Evolutionary conservation across 2,329 filamentous ascomycete genomes (phyloP).

Genomic region (Hysterium pulicare): DNA sequence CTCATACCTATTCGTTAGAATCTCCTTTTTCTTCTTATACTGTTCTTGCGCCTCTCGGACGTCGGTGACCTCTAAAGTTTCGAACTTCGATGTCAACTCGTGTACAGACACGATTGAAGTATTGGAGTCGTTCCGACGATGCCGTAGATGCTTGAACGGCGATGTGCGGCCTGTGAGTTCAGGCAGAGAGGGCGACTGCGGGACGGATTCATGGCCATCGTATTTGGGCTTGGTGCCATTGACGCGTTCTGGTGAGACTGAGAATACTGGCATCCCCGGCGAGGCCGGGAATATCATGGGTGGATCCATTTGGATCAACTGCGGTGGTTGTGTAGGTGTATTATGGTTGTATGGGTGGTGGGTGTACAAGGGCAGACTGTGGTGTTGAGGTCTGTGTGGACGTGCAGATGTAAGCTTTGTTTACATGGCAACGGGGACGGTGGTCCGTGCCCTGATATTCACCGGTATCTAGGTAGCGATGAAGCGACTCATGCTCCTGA

Average conservation of each 20-base stretch:
- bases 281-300: slow-evolving; percentile 52
- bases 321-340: no score
- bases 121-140: slow-evolving; percentile 36
- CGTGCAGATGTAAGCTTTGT: no score
- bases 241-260: slow-evolving; percentile 61
- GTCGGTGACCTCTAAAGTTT: slow-evolving; percentile 59
- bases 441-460: no score
- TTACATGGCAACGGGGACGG: no score
- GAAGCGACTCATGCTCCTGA: no score
- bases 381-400: no score
- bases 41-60: slow-evolving; percentile 43
- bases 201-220: slow-evolving; percentile 14
- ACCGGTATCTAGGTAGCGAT: no score
- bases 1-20: slow-evolving; percentile 38
- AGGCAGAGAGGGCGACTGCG: slow-evolving; percentile 28
- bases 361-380: no score
- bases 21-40: slow-evolving; percentile 42
- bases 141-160: slow-evolving; percentile 19
- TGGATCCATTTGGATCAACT: no score
- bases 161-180: slow-evolving; percentile 47
- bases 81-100: slow-evolving; percentile 58
- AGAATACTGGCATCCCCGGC: slow-evolving; percentile 57
- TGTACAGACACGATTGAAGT: slow-evolving; percentile 7
- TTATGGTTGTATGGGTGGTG: no score
- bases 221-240: slow-evolving; percentile 45